Conservation (phyloP, 169 alveolate species). For the Eimeria necatrix region DNA sequence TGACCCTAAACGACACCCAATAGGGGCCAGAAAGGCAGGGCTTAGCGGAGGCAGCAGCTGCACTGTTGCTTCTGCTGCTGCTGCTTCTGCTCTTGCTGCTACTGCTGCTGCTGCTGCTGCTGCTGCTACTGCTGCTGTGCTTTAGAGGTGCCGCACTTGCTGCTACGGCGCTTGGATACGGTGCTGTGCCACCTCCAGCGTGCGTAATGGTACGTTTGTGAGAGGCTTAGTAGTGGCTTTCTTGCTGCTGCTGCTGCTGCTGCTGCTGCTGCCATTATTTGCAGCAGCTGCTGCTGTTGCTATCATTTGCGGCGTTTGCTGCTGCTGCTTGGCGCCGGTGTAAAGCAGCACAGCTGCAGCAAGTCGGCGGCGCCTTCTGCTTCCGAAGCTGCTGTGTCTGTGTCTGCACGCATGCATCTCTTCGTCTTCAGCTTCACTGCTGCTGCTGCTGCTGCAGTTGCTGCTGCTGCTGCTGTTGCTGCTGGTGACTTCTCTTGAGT, state of each 20-base stretch:
- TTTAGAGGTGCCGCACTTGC: slow-evolving; percentile 1
- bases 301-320: neutral
- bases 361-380: neutral
- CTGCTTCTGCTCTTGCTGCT: slow-evolving; percentile 18
- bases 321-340: neutral
- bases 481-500: neutral
- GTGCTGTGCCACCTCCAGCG: neutral
- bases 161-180: slow-evolving; percentile 2
- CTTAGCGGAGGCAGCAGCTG: no score
- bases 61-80: slow-evolving; percentile 28
- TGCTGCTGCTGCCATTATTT: slow-evolving; percentile 3
- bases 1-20: no score
- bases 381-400: neutral
- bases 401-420: neutral
- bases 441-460: neutral
- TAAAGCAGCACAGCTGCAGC: neutral
- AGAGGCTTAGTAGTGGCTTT: neutral
- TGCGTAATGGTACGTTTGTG: neutral
- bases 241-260: slow-evolving; percentile 11
- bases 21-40: no score
- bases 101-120: slow-evolving; percentile 28
- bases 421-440: neutral
- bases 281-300: neutral
- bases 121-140: neutral
- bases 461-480: slow-evolving; percentile 23